Base-by-base conservation (phyloP, 768 basidiomycete genomes). In the Neoboletus magnificus region DNA sequence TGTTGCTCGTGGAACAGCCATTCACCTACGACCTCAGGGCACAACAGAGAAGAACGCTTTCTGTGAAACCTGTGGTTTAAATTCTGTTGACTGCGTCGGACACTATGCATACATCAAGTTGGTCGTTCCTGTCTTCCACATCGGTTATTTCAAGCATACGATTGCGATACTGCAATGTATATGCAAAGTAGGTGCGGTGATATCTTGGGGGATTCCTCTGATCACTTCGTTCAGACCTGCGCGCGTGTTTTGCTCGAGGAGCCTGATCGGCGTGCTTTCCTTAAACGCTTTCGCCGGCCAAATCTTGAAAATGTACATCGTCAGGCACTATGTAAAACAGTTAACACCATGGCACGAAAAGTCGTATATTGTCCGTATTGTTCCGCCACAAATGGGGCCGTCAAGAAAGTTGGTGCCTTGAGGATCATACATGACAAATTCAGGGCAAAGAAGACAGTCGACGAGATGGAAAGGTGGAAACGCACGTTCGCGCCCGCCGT, bases 21-120 rank as follows among this genome's bases (percentile, higher is more conserved):
- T 46, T 54, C 45, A 62, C 48, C 6, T 27, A 27, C 50, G 45
- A 48, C 30, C 12, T 10, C 61, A 97, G 95, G 97, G 97, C 41
- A 96, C 94, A 5, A 91, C 92, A 39, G 94, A 97, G 69, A 98
- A 98, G 77, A 82, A 79, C 55, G 83, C 89, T 27, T 89, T 86
- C 66, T 99, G 97, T 73, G 91, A 95, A 72, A 99, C 97, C 0
- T 99, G 97, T 66, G 93, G 93, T 9, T 83, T 93, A 59, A 86
- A 83, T 18, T 86, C 92, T 29, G 90, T 93, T 3, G 93, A 97
- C 58, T 99, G 97, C 68, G 95, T 97, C 23, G 97, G 97, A 1
- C 97, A 99, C 72, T 98, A 97, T 70, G 95, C 95, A 5, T 98
- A 98, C 74, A 98, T 99, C 76, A 98, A 97, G 73, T 81, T 99